Base-by-base conservation (phyloP, 805 yeast genomes). In the Candida germanica region DNA sequence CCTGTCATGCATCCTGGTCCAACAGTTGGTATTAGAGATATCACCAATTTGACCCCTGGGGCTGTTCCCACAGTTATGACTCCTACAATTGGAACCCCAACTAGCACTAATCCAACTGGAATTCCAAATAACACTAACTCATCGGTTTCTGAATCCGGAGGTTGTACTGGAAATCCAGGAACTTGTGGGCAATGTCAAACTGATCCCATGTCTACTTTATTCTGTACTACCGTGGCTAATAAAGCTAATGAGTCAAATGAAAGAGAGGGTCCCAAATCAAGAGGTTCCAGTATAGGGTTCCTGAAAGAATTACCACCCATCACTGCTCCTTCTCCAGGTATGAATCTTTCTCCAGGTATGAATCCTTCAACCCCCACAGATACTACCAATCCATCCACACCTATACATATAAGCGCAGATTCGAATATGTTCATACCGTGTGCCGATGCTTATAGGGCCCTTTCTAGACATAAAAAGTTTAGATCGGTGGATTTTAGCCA, bases 151-250 rank as follows among this genome's bases (percentile, higher is more conserved):
- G 38, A 44, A 23, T 48, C 54, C 8, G 40, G 56, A 35, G 80
- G 76, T 8, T 87, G 95, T 58, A 82, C 91, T 0, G 94, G 94
- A 1, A 79, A 86, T 50, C 96, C 96, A 8, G 95, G 95, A 2
- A 79, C 88, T 3, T 87, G 96, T 55, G 59, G 63, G 5, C 89
- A 83, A 59, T 87, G 96, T 59, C 94, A 83, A 52, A 56, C 64
- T 31, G 95, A 88, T 58, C 95, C 96, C 21, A 79, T 86, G 84
- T 80, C 88, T 4, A 87, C 94, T 2, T 66, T 86, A 26, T 88
- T 88, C 61, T 88, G 96, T 64, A 79, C 94, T 1, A 85, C 95
- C 0, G 78, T 88, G 16, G 93, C 95, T 4, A 73, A 75, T 48
- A 71, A 61, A 35, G 69, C 64, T 4, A 56, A 49, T 31, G 56